These are phyloP conservation scores for Clarireedia homoeocarpa DNA, from an alignment of 2,329 filamentous ascomycete species.

Conservation along the genomic window DNA sequence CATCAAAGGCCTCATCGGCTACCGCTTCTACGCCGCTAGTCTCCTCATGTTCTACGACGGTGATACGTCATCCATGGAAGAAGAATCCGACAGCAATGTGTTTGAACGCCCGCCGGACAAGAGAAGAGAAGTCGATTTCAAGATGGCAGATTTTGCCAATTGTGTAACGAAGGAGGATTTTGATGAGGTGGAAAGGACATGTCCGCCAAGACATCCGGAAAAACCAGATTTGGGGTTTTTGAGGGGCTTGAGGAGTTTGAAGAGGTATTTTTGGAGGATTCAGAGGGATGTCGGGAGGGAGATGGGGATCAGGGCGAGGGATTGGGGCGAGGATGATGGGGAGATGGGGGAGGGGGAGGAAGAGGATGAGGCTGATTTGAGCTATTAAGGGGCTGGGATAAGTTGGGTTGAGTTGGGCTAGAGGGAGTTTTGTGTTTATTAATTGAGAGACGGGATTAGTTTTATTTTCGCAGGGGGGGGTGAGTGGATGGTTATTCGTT, in stretches of 20 bases:
- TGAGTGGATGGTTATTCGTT: too few relatives aligned
- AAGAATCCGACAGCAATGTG: constrained; percentile 36
- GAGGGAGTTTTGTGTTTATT: too few relatives aligned
- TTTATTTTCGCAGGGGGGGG: too few relatives aligned
- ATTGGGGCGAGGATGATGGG: constrained; percentile 5
- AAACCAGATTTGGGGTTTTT: constrained; percentile 86
- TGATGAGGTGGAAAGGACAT: constrained; percentile 48
- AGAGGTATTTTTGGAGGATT: constrained; percentile 80
- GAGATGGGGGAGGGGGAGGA: constrained; percentile 1
- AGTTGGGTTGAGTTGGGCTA: too few relatives aligned
- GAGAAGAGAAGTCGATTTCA: constrained; percentile 68
- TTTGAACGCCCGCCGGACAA: constrained; percentile 32
- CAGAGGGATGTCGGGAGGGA: constrained; percentile 60
- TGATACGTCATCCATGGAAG: constrained; percentile 49
- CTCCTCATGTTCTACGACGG: constrained; percentile 94
- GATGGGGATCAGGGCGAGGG: constrained; percentile 11
- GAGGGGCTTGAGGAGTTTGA: constrained; percentile 70
- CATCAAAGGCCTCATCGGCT: constrained; percentile 69
- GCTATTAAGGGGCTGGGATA: neutral
- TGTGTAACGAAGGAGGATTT: constrained; percentile 84
- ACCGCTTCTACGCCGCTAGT: constrained; percentile 92
- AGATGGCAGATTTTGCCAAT: constrained; percentile 98
- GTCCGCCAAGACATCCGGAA: constrained; percentile 73
- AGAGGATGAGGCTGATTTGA: constrained; percentile 6
- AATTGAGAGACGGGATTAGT: too few relatives aligned